Conservation (phyloP, 306 rosid species). For the Cucumis melo region DNA sequence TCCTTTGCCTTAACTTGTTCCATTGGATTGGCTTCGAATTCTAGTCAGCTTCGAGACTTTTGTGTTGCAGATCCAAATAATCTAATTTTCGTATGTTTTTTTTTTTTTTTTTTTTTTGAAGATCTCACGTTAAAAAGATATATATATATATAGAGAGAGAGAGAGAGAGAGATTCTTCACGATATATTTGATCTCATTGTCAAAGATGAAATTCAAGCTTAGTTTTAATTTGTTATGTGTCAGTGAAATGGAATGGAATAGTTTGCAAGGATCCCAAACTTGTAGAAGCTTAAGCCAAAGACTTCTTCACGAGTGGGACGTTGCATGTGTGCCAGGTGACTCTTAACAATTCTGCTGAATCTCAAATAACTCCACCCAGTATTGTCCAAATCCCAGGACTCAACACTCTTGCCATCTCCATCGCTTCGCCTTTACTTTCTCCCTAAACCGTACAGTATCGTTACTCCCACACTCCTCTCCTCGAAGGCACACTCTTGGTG, state of each 20-base stretch:
- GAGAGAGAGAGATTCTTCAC: too few relatives aligned
- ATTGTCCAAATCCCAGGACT: constrained; percentile 26
- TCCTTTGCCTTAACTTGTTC: not conserved
- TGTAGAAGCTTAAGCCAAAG: constrained; percentile 13
- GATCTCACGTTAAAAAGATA: too few relatives aligned
- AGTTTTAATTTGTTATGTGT: not conserved
- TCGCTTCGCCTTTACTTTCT: constrained; percentile 20
- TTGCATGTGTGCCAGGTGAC: constrained; percentile 12
- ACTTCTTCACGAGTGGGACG: constrained; percentile 26
- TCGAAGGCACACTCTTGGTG: constrained; percentile 20
- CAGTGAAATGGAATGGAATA: constrained; percentile 17
- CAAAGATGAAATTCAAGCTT: too few relatives aligned
- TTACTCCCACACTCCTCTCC: constrained; percentile 20
- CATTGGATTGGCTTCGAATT: not conserved
- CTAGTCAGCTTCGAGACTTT: not conserved
- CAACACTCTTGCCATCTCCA: constrained; percentile 22
- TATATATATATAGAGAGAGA: too few relatives aligned
- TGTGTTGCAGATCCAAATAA: not conserved
- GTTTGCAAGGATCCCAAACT: constrained; percentile 23
- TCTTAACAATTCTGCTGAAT: constrained; percentile 19
- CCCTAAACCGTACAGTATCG: constrained; percentile 19
- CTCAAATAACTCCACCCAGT: constrained; percentile 10
- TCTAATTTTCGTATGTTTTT: too few relatives aligned
- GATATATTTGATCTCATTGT: too few relatives aligned
- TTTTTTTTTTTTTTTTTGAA: too few relatives aligned